Evolutionary conservation across 768 basidiomycete species (phyloP).

Genomic region (Pulveroboletus sp.): DNA sequence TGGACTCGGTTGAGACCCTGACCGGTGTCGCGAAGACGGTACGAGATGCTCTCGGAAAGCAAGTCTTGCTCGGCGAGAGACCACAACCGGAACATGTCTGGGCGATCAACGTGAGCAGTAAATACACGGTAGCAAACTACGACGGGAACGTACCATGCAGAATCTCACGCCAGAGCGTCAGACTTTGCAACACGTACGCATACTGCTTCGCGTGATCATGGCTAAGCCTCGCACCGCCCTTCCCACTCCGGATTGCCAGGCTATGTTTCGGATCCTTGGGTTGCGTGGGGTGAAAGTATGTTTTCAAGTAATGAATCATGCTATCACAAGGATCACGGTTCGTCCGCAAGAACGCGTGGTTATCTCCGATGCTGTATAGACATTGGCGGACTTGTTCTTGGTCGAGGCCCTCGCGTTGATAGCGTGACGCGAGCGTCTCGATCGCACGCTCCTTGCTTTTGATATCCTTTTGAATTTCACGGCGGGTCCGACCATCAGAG

Average conservation of each 20-base stretch:
- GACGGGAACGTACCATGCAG: slow-evolving; percentile 57
- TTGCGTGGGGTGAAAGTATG: slow-evolving; percentile 74
- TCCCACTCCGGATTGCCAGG: slow-evolving; percentile 80
- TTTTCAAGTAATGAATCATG: slow-evolving; percentile 75
- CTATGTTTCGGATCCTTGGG: slow-evolving; percentile 61
- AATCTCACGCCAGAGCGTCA: slow-evolving; percentile 86
- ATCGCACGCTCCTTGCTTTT: slow-evolving; percentile 83
- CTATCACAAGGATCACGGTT: slow-evolving; percentile 88
- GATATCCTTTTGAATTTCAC: slow-evolving; percentile 84
- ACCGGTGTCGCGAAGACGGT: slow-evolving; percentile 84
- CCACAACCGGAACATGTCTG: slow-evolving; percentile 90
- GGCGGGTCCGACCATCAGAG: slow-evolving; percentile 63
- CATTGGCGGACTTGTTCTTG: slow-evolving; percentile 75
- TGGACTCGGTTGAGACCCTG: slow-evolving; percentile 91
- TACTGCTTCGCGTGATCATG: slow-evolving; percentile 87
- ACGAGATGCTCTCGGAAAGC: slow-evolving; percentile 68
- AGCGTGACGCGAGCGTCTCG: slow-evolving; percentile 65
- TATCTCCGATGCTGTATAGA: slow-evolving; percentile 86
- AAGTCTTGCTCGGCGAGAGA: slow-evolving; percentile 78
- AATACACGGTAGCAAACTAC: not conserved
- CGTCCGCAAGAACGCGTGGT: slow-evolving; percentile 81
- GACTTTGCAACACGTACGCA: slow-evolving; percentile 80
- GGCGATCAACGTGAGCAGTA: slow-evolving; percentile 1
- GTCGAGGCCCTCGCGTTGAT: slow-evolving; percentile 53
- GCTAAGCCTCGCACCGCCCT: slow-evolving; percentile 73